Evolutionary conservation across 2,329 filamentous ascomycete species (phyloP).

Genomic region (Fusarium pseudocircinatum): DNA sequence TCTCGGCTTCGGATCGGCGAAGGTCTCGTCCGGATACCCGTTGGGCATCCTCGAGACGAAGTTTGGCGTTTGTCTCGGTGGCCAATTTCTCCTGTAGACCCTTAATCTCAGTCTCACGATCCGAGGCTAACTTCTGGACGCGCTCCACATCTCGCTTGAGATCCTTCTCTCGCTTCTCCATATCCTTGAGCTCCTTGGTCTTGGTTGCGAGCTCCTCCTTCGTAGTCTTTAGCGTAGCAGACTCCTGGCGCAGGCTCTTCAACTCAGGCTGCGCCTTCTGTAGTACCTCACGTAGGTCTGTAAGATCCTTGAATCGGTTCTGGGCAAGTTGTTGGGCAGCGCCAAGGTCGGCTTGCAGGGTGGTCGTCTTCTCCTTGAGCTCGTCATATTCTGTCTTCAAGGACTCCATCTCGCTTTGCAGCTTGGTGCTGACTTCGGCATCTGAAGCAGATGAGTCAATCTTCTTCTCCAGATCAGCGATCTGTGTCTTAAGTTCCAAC

Average conservation of each 20-base stretch:
- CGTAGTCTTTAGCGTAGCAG: conserved; percentile 74
- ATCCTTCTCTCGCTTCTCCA: conserved; percentile 86
- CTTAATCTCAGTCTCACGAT: conserved; percentile 82
- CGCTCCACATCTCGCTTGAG: conserved; percentile 77
- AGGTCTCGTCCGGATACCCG: conserved; percentile 79
- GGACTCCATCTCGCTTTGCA: conserved; percentile 69
- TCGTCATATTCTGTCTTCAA: conserved; percentile 69
- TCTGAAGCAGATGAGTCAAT: conserved; percentile 56
- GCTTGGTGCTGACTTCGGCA: conserved; percentile 59
- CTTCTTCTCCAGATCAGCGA: conserved; percentile 77
- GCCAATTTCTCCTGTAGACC: conserved; percentile 80
- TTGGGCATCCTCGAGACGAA: conserved; percentile 82
- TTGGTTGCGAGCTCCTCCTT: conserved; percentile 77
- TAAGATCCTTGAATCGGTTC: conserved; percentile 86
- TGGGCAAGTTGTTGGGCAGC: conserved; percentile 89
- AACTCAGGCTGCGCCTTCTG: conserved; percentile 90
- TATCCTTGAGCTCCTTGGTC: conserved; percentile 70
- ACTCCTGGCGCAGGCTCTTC: conserved; percentile 79
- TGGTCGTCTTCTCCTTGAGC: conserved; percentile 74
- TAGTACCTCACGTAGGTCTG: conserved; percentile 80
- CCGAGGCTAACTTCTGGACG: conserved; percentile 74
- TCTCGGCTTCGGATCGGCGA: conserved; percentile 79
- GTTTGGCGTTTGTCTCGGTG: conserved; percentile 75
- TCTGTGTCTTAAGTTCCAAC: conserved; percentile 66
- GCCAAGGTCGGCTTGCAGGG: conserved; percentile 82